Base-by-base conservation (phyloP, 257 asterid genomes). In the Cordia subcordata region DNA sequence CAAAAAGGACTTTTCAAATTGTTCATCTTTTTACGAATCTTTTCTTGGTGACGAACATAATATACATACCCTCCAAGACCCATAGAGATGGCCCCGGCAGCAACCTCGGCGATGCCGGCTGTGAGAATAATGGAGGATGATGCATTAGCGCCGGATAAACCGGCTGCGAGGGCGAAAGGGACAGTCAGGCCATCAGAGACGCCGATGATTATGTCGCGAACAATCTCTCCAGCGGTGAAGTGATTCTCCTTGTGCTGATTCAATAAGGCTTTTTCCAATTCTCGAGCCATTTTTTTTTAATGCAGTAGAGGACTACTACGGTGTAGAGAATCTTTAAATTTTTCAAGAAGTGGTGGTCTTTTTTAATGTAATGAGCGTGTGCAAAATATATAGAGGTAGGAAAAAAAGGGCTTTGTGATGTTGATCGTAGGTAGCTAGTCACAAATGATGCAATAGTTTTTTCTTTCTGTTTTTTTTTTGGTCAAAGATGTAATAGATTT, bases 61-160 rank as follows among this genome's bases (percentile, higher is more conserved):
- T n/a, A n/a, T n/a, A n/a, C n/a, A n/a, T 77, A 92, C 99, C 97
- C 99, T 69, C 99, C 99, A 40, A 92, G 99, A 19, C 99, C 99
- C 99, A 92, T 92, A 74, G 99, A 88, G 58, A 92, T 88, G 66
- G 96, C 97, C 13, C 99, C 97, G 18, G 99, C 99, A 37, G 96
- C 95, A 56, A 92, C 94, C 81, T 88, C 96, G 1, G 97, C 97
- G 0, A 84, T 72, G 5, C 99, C 99, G 46, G 99, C 99, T 16
- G 99, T 92, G 74, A 92, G 88, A 46, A 92, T 85, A 63, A 92
- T 85, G 57, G 94, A 71, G 49, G 99, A 86, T 18, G 99, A 72
- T 1, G 94, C 97, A 58, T 85, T 88, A 37, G 99, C 97, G 33
- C 99, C 97, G 32, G 99, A 92, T 47, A 92, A 74, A 0, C 98